phyloP scores from a whole-genome alignment of 352 stramenopile genomes.

The Blastocystis sp. region DNA sequence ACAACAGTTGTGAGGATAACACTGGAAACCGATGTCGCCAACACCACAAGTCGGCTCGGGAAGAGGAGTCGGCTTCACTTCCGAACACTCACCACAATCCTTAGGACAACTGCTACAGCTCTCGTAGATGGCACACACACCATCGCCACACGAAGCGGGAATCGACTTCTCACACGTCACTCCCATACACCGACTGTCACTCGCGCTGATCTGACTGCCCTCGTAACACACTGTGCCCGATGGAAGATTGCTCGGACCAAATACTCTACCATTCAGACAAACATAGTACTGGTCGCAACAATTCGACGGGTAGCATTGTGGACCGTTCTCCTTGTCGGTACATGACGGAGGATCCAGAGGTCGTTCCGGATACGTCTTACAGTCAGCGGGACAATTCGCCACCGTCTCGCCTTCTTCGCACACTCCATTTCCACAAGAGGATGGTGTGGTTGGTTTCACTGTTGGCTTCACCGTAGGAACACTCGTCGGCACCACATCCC shows the following conservation, averaged over 20 bases:
- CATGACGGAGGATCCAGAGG: conserved; percentile 5
- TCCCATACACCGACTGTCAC: background rate
- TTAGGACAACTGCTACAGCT: conserved; percentile 34
- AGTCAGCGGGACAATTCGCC: conserved; percentile 42
- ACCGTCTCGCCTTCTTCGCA: conserved; percentile 42
- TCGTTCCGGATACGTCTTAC: background rate
- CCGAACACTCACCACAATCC: conserved; percentile 46
- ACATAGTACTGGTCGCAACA: conserved; percentile 19
- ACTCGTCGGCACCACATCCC: background rate
- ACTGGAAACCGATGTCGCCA: conserved; percentile 5
- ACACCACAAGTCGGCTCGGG: background rate
- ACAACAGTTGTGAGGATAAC: conserved; percentile 51
- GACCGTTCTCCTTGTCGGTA: background rate
- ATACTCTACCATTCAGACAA: conserved; percentile 18
- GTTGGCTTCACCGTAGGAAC: conserved; percentile 16
- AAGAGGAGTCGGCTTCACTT: background rate
- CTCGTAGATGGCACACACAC: conserved; percentile 43
- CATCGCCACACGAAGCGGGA: conserved; percentile 32
- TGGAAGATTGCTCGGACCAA: background rate
- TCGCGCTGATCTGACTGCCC: background rate
- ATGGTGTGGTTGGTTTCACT: background rate
- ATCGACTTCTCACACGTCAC: background rate
- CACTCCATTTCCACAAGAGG: conserved; percentile 26
- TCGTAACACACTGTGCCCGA: conserved; percentile 1
- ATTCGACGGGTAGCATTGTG: conserved; percentile 25